Evolutionary conservation across 106 monocot genomes (phyloP), one percentile per base, ranked within the genome.

Genomic region (Gastrodia elata): DNA sequence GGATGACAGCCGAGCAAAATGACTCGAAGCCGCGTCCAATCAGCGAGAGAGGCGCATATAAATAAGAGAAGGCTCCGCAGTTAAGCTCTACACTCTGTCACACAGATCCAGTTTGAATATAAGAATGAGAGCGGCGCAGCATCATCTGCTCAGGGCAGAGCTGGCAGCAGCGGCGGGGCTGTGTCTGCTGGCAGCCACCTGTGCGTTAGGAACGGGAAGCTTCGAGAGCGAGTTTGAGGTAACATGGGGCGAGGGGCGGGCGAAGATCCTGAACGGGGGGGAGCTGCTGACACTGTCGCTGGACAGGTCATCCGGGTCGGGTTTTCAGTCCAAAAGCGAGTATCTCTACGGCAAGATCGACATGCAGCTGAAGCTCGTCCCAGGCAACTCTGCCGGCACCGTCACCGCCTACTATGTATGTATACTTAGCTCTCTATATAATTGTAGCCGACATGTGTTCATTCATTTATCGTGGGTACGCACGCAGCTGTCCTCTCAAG

Each of bases 341-440:
- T 77, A 77, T 13, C 77, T 70, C 57, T 77, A 70, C 25, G 70
- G 77, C 68, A 77, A 58, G 77, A 57, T 77, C 52, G 77, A 77
- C 38, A 70, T 77, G 77, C 77, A 77, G 77, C n/a, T 77, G 7
- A 77, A 77, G 70, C 77, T 77, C 16, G 77, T 76, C 35, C 56
- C 77, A 8, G 77, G 70, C 1, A 77, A 77, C 38, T 77, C 77
- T 10, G 77, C 77, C 16, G 77, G 77, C 70, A 77, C 77, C 2
- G 70, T 77, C 70, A 77, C 77, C 3, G 67, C 77, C 27, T 70
- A 57, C 58, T 77, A 77, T 8, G 76, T 77, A 77, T 69, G 76
- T 25, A 36, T 13, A 6, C 18, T 61, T 61, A 7, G 26, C 7
- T 20, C 30, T 32, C 13, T 5, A 32, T 52, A 5, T 49, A 44